A percentile compares a stretch with the other conserved stretches of the same genome.
These are phyloP conservation scores for Salix exigua DNA, from an alignment of 345 rosid species.

Conservation along the genomic window DNA sequence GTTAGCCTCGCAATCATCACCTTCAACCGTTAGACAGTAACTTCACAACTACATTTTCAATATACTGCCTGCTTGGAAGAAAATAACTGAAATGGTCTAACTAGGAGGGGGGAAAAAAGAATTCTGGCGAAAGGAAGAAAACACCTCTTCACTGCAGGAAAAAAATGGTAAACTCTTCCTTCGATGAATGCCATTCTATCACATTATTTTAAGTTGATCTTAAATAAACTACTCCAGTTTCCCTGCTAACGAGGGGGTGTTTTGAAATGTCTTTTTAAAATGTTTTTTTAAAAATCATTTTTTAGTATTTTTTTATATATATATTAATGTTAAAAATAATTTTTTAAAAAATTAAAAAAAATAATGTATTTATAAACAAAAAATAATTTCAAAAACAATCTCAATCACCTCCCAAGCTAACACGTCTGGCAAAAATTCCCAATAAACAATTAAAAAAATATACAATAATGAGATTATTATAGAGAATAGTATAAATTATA, in stretches of 20 bases:
- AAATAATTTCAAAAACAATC: too few species aligned
- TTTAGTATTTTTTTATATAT: too few species aligned
- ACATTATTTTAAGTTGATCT: not conserved
- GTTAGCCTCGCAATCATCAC: constrained; percentile 20
- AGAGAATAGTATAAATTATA: too few species aligned
- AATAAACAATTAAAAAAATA: not conserved
- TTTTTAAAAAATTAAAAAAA: too few species aligned
- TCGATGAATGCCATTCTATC: not conserved
- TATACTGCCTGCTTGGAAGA: not conserved
- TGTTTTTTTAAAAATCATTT: too few species aligned
- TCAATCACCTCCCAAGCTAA: fast-evolving
- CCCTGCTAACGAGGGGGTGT: not conserved
- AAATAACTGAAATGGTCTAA: not conserved
- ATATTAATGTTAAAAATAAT: too few species aligned
- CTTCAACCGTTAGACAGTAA: constrained; percentile 5
- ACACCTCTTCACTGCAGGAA: not conserved
- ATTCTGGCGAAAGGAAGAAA: not conserved
- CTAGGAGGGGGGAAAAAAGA: not conserved
- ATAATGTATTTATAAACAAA: too few species aligned
- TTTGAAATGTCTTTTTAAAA: too few species aligned
- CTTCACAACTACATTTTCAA: not conserved
- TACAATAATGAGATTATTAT: not conserved
- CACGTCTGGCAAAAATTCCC: not conserved
- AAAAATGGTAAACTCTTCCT: not conserved
- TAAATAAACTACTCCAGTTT: not conserved